These are phyloP conservation scores for Chaetomiaceae sp. DNA, from an alignment of 2,329 filamentous ascomycete species.

Conservation along the genomic window DNA sequence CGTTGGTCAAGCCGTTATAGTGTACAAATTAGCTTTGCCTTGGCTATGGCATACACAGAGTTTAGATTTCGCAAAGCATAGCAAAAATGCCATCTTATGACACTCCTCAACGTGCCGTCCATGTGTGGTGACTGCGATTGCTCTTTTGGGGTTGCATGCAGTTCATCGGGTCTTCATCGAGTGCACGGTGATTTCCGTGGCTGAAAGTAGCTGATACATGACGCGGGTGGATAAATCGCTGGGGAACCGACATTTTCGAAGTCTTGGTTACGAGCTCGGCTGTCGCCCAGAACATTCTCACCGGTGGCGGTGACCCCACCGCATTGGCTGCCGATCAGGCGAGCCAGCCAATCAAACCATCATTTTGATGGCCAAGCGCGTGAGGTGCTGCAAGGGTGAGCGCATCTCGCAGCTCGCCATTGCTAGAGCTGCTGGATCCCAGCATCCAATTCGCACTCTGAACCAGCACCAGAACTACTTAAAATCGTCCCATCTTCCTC, in stretches of 20 bases:
- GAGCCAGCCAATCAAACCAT: constrained; percentile 4
- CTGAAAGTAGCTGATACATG: constrained; percentile 5
- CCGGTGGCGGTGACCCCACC: constrained; percentile 5
- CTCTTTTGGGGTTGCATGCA: no score
- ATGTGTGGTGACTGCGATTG: no score
- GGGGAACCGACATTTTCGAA: background rate
- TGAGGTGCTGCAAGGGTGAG: background rate
- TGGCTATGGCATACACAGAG: no score
- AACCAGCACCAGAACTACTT: background rate
- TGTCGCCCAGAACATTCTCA: background rate
- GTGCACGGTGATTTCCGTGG: background rate
- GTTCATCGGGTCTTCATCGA: no score
- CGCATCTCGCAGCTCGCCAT: background rate
- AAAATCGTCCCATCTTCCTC: background rate
- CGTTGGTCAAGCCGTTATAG: no score
- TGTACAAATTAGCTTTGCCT: no score
- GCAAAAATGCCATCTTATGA: no score
- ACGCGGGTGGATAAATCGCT: background rate
- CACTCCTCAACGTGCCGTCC: no score
- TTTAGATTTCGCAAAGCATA: background rate
- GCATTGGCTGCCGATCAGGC: background rate
- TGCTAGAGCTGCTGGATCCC: constrained; percentile 36
- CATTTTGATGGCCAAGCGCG: background rate
- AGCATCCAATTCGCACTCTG: background rate
- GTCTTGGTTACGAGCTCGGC: constrained; percentile 7